Evolutionary conservation across 768 basidiomycete species (phyloP).

Genomic region (Podaxis sp.): DNA sequence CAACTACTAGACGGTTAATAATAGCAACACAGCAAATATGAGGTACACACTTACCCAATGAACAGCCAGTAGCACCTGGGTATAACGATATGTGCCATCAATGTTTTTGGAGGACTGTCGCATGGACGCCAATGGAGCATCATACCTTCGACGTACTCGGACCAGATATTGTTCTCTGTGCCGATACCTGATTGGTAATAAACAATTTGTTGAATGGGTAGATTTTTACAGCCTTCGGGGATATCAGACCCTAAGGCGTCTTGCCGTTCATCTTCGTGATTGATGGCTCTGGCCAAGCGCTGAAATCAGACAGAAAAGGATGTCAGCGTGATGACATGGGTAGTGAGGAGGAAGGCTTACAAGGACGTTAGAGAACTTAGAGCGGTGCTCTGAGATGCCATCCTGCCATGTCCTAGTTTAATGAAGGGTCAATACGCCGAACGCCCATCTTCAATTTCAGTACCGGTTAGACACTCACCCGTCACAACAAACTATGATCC

Average conservation of each 20-base stretch:
- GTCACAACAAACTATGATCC: constrained; percentile 75
- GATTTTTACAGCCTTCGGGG: neutral
- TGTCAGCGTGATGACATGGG: neutral
- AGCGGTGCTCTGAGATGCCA: constrained; percentile 46
- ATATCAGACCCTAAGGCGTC: constrained; percentile 20
- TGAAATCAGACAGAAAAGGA: constrained; percentile 21
- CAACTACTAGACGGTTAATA: constrained; percentile 36
- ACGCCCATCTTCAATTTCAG: neutral
- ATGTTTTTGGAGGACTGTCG: neutral
- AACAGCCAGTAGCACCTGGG: constrained; percentile 62
- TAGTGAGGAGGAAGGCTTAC: constrained; percentile 31
- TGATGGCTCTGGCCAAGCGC: constrained; percentile 55
- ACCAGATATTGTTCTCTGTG: constrained; percentile 56
- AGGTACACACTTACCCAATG: constrained; percentile 45
- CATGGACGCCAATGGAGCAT: neutral
- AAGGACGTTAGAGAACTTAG: constrained; percentile 57
- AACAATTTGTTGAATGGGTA: constrained; percentile 57
- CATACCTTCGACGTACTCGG: constrained; percentile 59
- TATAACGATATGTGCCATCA: neutral
- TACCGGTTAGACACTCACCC: constrained; percentile 45
- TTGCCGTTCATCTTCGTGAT: constrained; percentile 46
- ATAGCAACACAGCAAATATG: constrained; percentile 2
- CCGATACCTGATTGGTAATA: constrained; percentile 66
- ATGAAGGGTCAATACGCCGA: neutral
- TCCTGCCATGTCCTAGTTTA: constrained; percentile 69